Conservation (phyloP, 139 green algal species). For the Chlamydomonas incerta region DNA sequence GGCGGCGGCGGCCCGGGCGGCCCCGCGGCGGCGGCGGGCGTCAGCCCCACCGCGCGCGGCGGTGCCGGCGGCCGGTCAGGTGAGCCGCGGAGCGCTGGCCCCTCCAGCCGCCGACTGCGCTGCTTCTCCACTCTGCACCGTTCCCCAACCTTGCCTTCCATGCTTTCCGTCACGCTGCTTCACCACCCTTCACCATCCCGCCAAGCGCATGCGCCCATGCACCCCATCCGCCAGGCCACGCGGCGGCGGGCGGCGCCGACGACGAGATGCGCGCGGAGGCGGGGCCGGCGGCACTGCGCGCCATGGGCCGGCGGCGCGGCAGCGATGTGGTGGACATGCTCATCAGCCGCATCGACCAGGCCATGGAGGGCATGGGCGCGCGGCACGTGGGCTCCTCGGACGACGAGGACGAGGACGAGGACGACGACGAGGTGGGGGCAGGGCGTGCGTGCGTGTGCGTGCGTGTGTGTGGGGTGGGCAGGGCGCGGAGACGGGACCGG, state of each 20-base stretch:
- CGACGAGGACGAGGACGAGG: slow-evolving; percentile 15
- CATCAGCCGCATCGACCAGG: slow-evolving; percentile 34
- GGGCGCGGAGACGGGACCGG: no score
- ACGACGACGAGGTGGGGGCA: not conserved
- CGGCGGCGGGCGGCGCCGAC: not conserved
- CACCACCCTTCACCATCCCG: no score
- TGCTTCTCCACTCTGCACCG: no score
- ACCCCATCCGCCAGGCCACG: no score
- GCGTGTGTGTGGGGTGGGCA: no score
- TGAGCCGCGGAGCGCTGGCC: not conserved
- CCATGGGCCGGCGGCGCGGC: slow-evolving; percentile 15
- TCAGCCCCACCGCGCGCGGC: not conserved
- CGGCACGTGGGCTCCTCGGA: not conserved
- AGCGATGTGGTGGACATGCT: slow-evolving; percentile 30
- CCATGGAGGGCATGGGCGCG: slow-evolving; percentile 35
- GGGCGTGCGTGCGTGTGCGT: no score
- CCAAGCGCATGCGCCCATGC: no score
- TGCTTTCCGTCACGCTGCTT: no score
- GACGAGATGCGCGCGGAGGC: slow-evolving; percentile 33
- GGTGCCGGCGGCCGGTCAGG: not conserved
- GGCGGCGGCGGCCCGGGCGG: not conserved
- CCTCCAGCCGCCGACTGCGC: no score
- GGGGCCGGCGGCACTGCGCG: slow-evolving; percentile 27
- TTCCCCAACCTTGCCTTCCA: no score
- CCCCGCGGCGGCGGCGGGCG: not conserved